These are phyloP conservation scores for Colletotrichum gigasporum DNA, from an alignment of 2,329 filamentous ascomycete species.

Conservation along the genomic window DNA sequence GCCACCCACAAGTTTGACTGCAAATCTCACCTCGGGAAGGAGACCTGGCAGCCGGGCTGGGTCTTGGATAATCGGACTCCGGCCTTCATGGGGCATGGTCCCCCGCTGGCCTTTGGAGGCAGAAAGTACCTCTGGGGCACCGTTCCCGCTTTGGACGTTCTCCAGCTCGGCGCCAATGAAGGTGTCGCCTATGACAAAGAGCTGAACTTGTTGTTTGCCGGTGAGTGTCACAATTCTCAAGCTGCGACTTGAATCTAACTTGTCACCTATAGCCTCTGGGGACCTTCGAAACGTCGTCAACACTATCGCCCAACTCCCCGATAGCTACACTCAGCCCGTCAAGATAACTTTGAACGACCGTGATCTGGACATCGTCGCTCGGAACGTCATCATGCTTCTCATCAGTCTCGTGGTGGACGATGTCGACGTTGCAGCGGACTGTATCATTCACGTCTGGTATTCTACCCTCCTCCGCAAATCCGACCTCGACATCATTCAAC, in stretches of 20 bases:
- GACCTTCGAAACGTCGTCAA: conserved; percentile 54
- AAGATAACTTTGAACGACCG: conserved; percentile 49
- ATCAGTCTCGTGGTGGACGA: conserved; percentile 29
- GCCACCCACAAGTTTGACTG: conserved; percentile 41
- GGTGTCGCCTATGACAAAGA: background rate
- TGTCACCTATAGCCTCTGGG: conserved; percentile 47
- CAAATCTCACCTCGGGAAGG: conserved; percentile 38
- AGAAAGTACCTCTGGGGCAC: conserved; percentile 32
- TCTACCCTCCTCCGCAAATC: conserved; percentile 28
- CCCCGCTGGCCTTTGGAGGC: background rate
- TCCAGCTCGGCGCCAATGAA: conserved; percentile 23
- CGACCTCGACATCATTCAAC: conserved; percentile 20
- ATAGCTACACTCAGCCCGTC: conserved; percentile 36
- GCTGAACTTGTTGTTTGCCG: conserved; percentile 20
- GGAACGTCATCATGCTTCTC: conserved; percentile 52
- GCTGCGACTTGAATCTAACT: background rate
- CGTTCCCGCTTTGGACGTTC: background rate
- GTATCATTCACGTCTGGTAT: conserved; percentile 35
- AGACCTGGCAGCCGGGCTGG: conserved; percentile 42
- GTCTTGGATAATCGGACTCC: conserved; percentile 36
- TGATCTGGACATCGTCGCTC: conserved; percentile 46
- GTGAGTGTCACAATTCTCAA: background rate
- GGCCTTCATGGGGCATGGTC: conserved; percentile 32
- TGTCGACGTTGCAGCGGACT: conserved; percentile 23
- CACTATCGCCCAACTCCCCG: conserved; percentile 45